Evolutionary conservation across 2,329 filamentous ascomycete species (phyloP), one percentile per base, ranked within the genome.

Genomic region (Orbilia oligospora): DNA sequence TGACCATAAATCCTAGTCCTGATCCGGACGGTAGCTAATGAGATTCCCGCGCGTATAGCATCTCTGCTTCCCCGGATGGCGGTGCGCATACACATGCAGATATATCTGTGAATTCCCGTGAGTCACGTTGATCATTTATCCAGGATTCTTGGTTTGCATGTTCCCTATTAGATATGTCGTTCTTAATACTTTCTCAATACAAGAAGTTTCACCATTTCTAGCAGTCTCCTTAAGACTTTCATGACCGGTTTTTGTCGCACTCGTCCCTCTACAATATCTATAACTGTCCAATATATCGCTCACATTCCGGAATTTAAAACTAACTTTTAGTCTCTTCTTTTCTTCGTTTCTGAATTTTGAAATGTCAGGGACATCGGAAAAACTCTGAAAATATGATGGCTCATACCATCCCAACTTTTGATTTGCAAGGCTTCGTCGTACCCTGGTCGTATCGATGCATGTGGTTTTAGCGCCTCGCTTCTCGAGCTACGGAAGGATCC

Each of bases 401-500:
- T 33, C 38, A 53, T 44, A 46, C 44, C 44, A 46, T 68, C 22
- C 27, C 51, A 58, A 58, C 18, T 20, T 27, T 41, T 22, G 24
- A 20, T 36, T 46, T 36, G 27, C 22, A 49, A 38, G n/a, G 22
- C 38, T 44, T 46, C 27, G 22, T 12, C 8, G 22, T 53, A 33
- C 24, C 66, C 24, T 33, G n/a, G 66, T 30, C 51, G 22, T 27
- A 18, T 41, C 6, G 18, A 55, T 30, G 22, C 65, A 38, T 41
- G 55, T n/a, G 10, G 33, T 44, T 49, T 55, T 71, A 55, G 55
- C 67, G 67, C 46, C 53, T 75, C 63, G 63, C 71, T 75, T 75
- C 53, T n/a, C 51, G 27, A 55, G 51, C 51, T 55, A 55, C 51
- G 55, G 55, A 75, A 75, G 71, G 71, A 75, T 75, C 71, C 71